Conservation (phyloP, 78 protist species). For the Speleostelium caveatum region DNA sequence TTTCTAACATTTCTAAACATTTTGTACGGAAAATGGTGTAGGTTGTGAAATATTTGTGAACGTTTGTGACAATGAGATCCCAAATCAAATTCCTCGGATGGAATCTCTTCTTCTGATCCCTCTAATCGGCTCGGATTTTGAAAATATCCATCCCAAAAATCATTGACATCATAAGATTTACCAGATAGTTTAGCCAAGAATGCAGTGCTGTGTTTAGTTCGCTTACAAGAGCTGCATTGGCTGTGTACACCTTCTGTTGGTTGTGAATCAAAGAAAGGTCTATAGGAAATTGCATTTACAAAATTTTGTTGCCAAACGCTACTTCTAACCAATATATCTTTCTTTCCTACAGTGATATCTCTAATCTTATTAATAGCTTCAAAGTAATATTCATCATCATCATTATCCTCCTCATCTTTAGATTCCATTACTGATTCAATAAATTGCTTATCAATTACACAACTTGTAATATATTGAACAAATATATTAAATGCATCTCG, state of each 20-base stretch:
- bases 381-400: slow-evolving; percentile 14
- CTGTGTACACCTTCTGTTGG: not conserved
- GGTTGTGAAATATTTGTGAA: slow-evolving; percentile 38
- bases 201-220: slow-evolving; percentile 10
- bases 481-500: slow-evolving; percentile 53
- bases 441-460: slow-evolving; percentile 39
- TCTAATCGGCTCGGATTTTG: slow-evolving; percentile 10
- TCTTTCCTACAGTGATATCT: not conserved
- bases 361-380: slow-evolving; percentile 19
- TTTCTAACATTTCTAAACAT: slow-evolving; percentile 16
- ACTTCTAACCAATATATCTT: slow-evolving; percentile 43
- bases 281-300: not conserved
- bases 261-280: slow-evolving; percentile 2
- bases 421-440: not conserved
- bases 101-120: slow-evolving; percentile 5
- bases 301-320: slow-evolving; percentile 49
- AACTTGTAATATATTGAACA: slow-evolving; percentile 50
- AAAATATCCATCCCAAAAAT: slow-evolving; percentile 61
- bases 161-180: slow-evolving; percentile 37
- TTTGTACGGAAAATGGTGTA: slow-evolving; percentile 58
- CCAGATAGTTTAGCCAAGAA: not conserved
- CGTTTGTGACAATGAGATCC: slow-evolving; percentile 56
- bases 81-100: slow-evolving; percentile 16
- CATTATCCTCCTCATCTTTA: not conserved
- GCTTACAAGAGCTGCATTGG: slow-evolving; percentile 41